Conservation (phyloP, 2,329 filamentous ascomycete genomes). For the Neocucurbitaria cava region DNA sequence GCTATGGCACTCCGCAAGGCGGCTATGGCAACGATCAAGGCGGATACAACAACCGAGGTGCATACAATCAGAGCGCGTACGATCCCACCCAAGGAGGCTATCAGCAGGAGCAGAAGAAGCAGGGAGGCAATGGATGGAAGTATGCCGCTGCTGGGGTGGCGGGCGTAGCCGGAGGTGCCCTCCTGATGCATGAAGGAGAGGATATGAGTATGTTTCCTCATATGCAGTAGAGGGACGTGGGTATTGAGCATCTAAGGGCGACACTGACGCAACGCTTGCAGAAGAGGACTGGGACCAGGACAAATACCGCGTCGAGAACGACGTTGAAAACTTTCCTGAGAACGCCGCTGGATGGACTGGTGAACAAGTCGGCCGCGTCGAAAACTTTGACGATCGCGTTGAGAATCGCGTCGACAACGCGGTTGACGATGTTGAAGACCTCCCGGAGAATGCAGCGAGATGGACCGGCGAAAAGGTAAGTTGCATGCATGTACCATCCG, state of each 20-base stretch:
- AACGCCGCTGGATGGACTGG: constrained; percentile 33
- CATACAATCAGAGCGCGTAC: constrained; percentile 24
- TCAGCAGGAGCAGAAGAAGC: constrained; percentile 23
- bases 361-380: constrained; percentile 30
- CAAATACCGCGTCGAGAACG: constrained; percentile 23
- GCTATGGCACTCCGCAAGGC: constrained; percentile 19
- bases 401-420: constrained; percentile 27
- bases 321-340: constrained; percentile 28
- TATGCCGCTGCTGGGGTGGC: constrained; percentile 34
- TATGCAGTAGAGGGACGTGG: not conserved
- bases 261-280: constrained; percentile 7
- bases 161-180: constrained; percentile 31
- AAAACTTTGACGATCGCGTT: constrained; percentile 29
- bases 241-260: not conserved
- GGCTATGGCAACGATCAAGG: constrained; percentile 20
- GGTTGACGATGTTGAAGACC: constrained; percentile 32
- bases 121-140: constrained; percentile 36
- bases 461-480: constrained; percentile 28
- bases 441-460: constrained; percentile 29
- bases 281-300: constrained; percentile 27
- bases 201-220: constrained; percentile 25
- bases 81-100: constrained; percentile 18
- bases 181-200: constrained; percentile 35
- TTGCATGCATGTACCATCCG: not conserved
- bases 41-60: constrained; percentile 25